Base-by-base conservation (phyloP, 2,329 filamentous ascomycete genomes). In the Penicillium capsulatum region DNA sequence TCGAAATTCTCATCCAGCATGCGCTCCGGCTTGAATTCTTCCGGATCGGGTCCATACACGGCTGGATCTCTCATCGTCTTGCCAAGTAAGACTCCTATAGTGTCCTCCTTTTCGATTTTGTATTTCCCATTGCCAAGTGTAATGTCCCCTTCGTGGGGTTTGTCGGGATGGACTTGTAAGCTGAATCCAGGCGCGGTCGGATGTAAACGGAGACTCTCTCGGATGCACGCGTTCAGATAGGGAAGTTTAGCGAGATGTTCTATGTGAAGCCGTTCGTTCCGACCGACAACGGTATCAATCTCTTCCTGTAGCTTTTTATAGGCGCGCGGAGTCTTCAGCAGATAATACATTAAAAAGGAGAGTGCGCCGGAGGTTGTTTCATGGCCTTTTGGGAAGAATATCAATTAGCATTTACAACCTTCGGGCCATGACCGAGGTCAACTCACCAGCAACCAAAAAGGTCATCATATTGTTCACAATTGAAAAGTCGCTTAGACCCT, bases 401-500 rank as follows among this genome's bases (percentile, higher is more conserved):
- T 37, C 15, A 26, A 17, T 14, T n/a, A n/a, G n/a, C n/a, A n/a
- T n/a, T n/a, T n/a, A n/a, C n/a, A n/a, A n/a, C n/a, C n/a, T 7
- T 3, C 2, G 27, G 3, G 7, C 14, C 9, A 28, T 22, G 7
- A 10, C 15, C 10, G 22, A 10, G 1, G 4, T 3, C 20, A 3
- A 42, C 55, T 48, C 57, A 63, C 71, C 80, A 26, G 81, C 81
- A 51, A 83, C 80, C 7, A 87, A 61, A 48, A 87, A 86, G 0
- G 83, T 87, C 42, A 84, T 80, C 65, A 88, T 77, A 48, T 88
- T 85, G 57, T 83, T 73, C 11, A 78, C 73, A 47, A 87, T 83
- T 34, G 71, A 76, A 3, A 75, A 68, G 43, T 85, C 80, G 1
- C 69, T 74, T 48, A 88, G 65, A n/a, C 72, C 74, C 50, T 81